These are phyloP conservation scores for Daldinia eschscholtzii DNA, from an alignment of 2,329 filamentous ascomycete species.

Conservation along the genomic window DNA sequence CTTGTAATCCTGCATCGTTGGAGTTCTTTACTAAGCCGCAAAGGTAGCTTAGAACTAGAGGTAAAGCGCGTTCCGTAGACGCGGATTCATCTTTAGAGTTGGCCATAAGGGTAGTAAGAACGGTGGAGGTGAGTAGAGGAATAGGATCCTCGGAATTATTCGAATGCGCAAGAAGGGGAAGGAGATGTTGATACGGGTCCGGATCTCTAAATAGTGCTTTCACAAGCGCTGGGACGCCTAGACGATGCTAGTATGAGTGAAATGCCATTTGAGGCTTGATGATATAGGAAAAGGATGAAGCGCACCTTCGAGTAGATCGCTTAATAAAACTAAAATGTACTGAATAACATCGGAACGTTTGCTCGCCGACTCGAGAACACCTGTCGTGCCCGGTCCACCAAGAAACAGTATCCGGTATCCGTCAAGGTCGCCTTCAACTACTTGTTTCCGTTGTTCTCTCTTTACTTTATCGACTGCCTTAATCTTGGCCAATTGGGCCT, in stretches of 20 bases:
- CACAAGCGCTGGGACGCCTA: conserved; percentile 81
- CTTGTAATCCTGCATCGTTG: conserved; percentile 86
- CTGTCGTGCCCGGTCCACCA: conserved; percentile 75
- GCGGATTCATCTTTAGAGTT: conserved; percentile 71
- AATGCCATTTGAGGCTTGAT: background rate
- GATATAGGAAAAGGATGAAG: conserved; percentile 20
- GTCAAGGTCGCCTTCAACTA: conserved; percentile 81
- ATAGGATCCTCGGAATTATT: conserved; percentile 82
- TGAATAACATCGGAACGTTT: conserved; percentile 93
- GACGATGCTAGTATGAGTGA: conserved; percentile 21
- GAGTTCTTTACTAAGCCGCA: conserved; percentile 84
- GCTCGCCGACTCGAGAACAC: conserved; percentile 85
- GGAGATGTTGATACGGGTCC: conserved; percentile 84
- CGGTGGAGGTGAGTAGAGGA: conserved; percentile 88
- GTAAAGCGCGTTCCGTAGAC: conserved; percentile 79
- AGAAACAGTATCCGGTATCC: conserved; percentile 86
- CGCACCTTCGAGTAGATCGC: conserved; percentile 87
- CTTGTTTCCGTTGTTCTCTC: conserved; percentile 88
- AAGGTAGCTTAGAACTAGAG: conserved; percentile 87
- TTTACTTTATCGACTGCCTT: conserved; percentile 96
- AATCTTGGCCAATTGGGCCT: conserved; percentile 94
- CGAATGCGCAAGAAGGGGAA: conserved; percentile 85
- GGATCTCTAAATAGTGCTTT: conserved; percentile 80
- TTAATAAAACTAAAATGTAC: conserved; percentile 91
- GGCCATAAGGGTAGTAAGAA: conserved; percentile 83